Conservation (phyloP, 345 rosid genomes). For the Trapa incisa region DNA sequence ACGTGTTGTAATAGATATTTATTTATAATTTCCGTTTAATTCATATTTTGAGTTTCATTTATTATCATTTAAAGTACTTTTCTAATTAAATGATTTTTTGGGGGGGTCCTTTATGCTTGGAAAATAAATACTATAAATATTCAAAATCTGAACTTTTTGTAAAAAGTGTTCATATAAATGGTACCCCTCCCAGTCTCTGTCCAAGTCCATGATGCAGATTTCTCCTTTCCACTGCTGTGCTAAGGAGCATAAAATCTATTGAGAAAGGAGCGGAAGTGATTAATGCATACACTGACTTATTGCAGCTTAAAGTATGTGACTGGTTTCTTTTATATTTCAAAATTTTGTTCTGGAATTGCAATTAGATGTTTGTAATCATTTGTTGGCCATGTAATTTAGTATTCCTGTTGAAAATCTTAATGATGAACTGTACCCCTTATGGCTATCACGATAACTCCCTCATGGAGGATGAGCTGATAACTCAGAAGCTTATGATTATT, state of each 20-base stretch:
- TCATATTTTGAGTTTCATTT: too few relatives aligned
- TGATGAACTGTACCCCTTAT: background rate
- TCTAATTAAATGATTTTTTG: too few relatives aligned
- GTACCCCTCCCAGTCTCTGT: conserved; percentile 5
- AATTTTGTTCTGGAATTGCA: background rate
- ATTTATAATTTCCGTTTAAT: too few relatives aligned
- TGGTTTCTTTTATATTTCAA: background rate
- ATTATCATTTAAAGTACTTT: too few relatives aligned
- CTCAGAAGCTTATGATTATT: background rate
- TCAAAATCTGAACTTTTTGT: too few relatives aligned
- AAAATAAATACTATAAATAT: too few relatives aligned
- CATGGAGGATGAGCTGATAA: background rate
- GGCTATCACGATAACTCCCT: background rate
- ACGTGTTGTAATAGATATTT: background rate
- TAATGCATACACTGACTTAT: conserved; percentile 58
- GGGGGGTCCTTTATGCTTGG: too few relatives aligned
- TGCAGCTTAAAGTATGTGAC: conserved; percentile 52
- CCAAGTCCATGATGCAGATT: conserved; percentile 13
- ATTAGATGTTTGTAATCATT: background rate
- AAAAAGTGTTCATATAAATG: too few relatives aligned
- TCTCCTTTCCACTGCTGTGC: conserved; percentile 15
- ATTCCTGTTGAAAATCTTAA: background rate
- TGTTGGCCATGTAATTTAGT: background rate
- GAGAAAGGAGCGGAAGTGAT: conserved; percentile 49
- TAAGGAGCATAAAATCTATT: conserved; percentile 53